Evolutionary conservation across 495 filamentous ascomycete genomes (phyloP), one percentile per base, ranked within the genome.

Genomic region (Cercophora scortea): DNA sequence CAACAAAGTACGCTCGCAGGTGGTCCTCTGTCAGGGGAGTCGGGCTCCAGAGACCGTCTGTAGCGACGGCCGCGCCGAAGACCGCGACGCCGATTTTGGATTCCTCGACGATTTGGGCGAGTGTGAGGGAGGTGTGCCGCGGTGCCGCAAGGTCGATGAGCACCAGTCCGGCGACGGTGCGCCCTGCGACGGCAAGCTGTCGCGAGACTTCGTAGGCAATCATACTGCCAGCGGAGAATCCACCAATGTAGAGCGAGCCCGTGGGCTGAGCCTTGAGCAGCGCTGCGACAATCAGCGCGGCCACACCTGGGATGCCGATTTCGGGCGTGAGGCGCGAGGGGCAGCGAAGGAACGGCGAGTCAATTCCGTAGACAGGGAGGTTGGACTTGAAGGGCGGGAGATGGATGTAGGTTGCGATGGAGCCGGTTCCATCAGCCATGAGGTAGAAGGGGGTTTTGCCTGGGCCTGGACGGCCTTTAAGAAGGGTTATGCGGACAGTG

Each of bases 161-260:
- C 10, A 45, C 9, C 15, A 45, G 42, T 0, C 42, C 42, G 2
- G 12, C 83, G 46, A 92, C 84, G 35, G 67, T 63, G 47, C 89
- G 82, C 18, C 80, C 80, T 17, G 75, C 73, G 19, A 78, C 73
- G 55, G 84, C 74, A 4, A 92, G 72, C 47, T 87, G 81, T 39
- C 79, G 79, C 15, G 79, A 79, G 32, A 85, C 82, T 55, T 90
- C 87, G 62, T 86, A 94, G 18, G 88, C 88, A 53, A 88, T 81
- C 38, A 90, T 86, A 39, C 88, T 88, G 44, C 88, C 88, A 11
- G 87, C 88, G 13, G 84, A 88, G 89, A 88, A 94, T 15, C 85
- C 85, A 13, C 75, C 77, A 10, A 88, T 56, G 44, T 72, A 55
- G 53, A 87, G 88, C 0, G 83, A 82, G 4, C 84, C 85, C 1